These are phyloP conservation scores for Quercus engelmannii DNA, from an alignment of 306 rosid genomes.

Conservation along the genomic window DNA sequence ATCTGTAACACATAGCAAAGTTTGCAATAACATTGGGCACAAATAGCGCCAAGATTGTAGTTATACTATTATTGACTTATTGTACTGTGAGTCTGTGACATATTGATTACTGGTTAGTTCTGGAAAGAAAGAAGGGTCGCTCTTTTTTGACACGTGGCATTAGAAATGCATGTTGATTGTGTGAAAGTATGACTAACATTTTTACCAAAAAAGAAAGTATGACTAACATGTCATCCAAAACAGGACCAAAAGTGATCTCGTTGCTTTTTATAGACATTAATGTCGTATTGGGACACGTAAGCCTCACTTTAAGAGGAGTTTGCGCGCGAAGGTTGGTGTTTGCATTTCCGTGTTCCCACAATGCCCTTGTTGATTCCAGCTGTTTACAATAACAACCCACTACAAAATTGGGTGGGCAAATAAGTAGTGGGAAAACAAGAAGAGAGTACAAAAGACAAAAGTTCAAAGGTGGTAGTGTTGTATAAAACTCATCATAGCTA, in stretches of 20 bases:
- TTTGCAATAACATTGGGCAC: background rate
- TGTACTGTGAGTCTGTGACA: background rate
- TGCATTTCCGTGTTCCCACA: background rate
- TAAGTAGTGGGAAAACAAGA: no score
- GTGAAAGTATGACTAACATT: background rate
- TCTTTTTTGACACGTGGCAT: background rate
- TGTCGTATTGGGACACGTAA: background rate
- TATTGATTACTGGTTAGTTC: background rate
- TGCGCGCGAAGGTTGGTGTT: background rate
- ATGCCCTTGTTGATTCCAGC: background rate
- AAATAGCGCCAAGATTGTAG: background rate
- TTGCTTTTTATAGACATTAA: background rate
- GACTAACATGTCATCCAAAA: background rate
- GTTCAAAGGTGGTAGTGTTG: no score
- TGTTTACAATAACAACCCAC: background rate
- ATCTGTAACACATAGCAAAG: background rate
- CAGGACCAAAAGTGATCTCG: background rate
- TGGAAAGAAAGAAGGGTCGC: no score
- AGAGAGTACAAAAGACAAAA: no score
- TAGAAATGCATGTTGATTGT: background rate
- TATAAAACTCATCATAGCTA: no score
- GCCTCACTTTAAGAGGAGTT: background rate
- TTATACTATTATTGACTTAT: background rate
- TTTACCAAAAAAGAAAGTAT: background rate
- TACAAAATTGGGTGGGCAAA: background rate